These are phyloP conservation scores for Apostasia shenzhenica DNA, from an alignment of 106 monocot genomes.

Conservation along the genomic window DNA sequence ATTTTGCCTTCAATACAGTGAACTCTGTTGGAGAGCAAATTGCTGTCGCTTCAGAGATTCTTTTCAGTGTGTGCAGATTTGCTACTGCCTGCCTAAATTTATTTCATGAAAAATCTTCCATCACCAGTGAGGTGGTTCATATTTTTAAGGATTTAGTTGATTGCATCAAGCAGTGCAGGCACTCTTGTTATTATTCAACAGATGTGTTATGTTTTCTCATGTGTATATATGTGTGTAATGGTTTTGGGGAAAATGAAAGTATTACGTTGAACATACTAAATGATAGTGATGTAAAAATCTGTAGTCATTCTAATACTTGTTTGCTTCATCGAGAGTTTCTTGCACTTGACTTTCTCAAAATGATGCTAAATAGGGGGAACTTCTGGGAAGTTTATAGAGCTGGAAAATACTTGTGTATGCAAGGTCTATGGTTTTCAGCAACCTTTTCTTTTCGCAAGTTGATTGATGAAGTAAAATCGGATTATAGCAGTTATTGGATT, in stretches of 20 bases:
- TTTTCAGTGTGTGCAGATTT: slow-evolving; percentile 27
- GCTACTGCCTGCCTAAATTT: slow-evolving; percentile 29
- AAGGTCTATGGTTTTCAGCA: slow-evolving; percentile 82
- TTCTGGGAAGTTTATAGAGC: slow-evolving; percentile 66
- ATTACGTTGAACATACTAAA: slow-evolving; percentile 8
- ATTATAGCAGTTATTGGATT: slow-evolving; percentile 44
- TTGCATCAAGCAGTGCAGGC: slow-evolving; percentile 18
- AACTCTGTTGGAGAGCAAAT: slow-evolving; percentile 8
- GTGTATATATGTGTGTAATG: slow-evolving; percentile 12
- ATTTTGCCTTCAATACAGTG: neutral
- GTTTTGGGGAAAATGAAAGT: neutral
- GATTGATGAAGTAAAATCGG: slow-evolving; percentile 32
- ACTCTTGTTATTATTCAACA: slow-evolving; percentile 23
- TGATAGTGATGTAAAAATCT: neutral
- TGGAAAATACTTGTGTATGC: slow-evolving; percentile 46
- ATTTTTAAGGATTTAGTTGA: slow-evolving; percentile 31
- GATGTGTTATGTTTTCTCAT: slow-evolving; percentile 39
- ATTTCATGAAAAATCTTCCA: slow-evolving; percentile 28
- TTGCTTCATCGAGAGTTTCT: slow-evolving; percentile 40
- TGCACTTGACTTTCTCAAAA: slow-evolving; percentile 46
- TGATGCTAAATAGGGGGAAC: slow-evolving; percentile 37
- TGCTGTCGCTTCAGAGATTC: slow-evolving; percentile 11
- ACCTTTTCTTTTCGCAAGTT: slow-evolving; percentile 73
- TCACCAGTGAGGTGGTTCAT: slow-evolving; percentile 22
- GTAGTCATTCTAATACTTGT: neutral